phyloP scores from a whole-genome alignment of 257 asterid species.

The Sherardia arvensis region DNA sequence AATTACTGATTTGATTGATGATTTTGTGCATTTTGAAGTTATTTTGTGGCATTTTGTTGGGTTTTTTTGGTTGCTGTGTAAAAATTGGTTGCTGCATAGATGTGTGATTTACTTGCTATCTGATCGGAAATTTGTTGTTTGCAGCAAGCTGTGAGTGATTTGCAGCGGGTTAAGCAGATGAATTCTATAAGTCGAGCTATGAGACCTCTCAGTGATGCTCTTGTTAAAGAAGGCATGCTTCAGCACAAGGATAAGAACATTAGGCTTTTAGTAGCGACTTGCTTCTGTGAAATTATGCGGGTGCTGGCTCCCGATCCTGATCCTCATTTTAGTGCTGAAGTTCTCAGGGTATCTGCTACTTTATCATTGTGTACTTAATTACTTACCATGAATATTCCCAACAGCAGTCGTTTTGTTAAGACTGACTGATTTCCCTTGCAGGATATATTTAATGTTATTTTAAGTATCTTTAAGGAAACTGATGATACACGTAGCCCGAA shows the following conservation, averaged over 20 bases:
- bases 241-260: slow-evolving; percentile 62
- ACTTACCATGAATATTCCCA: neutral
- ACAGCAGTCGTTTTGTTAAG: neutral
- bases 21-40: neutral
- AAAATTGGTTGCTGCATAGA: no score
- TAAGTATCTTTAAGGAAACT: slow-evolving; percentile 60
- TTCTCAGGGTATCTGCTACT: slow-evolving; percentile 42
- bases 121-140: slow-evolving; percentile 13
- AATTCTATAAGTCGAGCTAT: slow-evolving; percentile 27
- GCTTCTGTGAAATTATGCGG: slow-evolving; percentile 55
- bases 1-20: neutral
- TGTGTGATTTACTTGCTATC: neutral
- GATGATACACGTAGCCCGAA: slow-evolving; percentile 45
- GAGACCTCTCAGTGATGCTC: slow-evolving; percentile 50
- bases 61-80: neutral
- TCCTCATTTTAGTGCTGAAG: slow-evolving; percentile 50
- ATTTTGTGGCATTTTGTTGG: no score
- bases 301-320: slow-evolving; percentile 67
- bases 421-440: slow-evolving; percentile 24
- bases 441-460: slow-evolving; percentile 58
- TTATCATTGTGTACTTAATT: neutral
- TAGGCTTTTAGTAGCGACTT: slow-evolving; percentile 56
- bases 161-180: slow-evolving; percentile 44
- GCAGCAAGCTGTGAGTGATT: slow-evolving; percentile 62
- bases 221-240: slow-evolving; percentile 45